These are phyloP conservation scores for Fomitopsis serialis DNA, from an alignment of 768 basidiomycete genomes.

Conservation along the genomic window DNA sequence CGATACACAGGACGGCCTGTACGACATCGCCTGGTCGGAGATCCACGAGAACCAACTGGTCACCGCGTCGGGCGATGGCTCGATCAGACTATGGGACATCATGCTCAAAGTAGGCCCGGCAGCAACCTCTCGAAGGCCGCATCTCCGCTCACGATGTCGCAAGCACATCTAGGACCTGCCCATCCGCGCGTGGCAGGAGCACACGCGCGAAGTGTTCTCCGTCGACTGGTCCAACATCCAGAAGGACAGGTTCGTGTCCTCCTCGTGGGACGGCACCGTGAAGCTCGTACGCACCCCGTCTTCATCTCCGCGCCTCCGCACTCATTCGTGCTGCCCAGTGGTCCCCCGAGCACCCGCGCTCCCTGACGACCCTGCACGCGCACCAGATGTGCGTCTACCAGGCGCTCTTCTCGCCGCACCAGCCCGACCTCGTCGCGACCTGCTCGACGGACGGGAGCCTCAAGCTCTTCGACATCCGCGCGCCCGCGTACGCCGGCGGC, in stretches of 20 bases:
- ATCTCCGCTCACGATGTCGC: conserved; percentile 18
- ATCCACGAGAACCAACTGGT: conserved; percentile 90
- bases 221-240: conserved; percentile 95
- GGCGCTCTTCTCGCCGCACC: conserved; percentile 89
- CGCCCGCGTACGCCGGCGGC: conserved; percentile 51
- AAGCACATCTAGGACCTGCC: conserved; percentile 68
- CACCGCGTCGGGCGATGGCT: conserved; percentile 86
- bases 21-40: conserved; percentile 94
- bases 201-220: conserved; percentile 86
- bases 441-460: conserved; percentile 86
- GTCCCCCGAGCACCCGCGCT: conserved; percentile 77
- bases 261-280: conserved; percentile 88
- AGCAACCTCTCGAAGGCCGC: neutral
- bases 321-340: conserved; percentile 46
- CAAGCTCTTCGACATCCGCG: conserved; percentile 75
- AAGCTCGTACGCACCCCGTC: conserved; percentile 64
- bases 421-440: conserved; percentile 73
- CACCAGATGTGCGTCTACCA: conserved; percentile 86
- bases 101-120: conserved; percentile 61
- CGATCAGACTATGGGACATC: conserved; percentile 86
- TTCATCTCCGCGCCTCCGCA: neutral
- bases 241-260: conserved; percentile 82
- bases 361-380: conserved; percentile 76
- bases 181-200: conserved; percentile 91
- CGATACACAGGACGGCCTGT: conserved; percentile 86